Evolutionary conservation across 2,329 filamentous ascomycete species (phyloP), one percentile per base, ranked within the genome.

Genomic region (Coleophoma crateriformis): DNA sequence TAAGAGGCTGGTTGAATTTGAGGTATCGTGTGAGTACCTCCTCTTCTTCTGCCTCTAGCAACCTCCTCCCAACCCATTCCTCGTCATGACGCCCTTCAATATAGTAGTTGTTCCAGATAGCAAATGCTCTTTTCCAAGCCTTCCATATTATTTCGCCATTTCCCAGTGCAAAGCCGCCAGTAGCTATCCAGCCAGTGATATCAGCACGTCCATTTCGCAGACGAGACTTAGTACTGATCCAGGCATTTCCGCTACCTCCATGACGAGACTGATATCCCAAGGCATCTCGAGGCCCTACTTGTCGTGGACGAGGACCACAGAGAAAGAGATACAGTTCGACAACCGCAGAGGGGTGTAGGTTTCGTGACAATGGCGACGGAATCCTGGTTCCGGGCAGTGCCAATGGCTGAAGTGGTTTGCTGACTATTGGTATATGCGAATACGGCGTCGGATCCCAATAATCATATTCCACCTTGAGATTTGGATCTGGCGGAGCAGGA

Each of bases 41-140:
- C 20, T 40, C 27, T 10, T 48, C 50, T n/a, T 46, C 49, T n/a
- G 45, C 49, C 32, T 54, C 50, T 42, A 46, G 47, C 38, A 51
- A 49, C 34, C 51, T 45, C 12, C 42, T 34, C 27, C 48, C 47
- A 12, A 64, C 47, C 58, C 58, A 63, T 7, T 50, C 41, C 6
- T 48, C 40, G 35, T 58, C 52, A 10, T 54, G 53, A 2, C 62
- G 51, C 17, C 62, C 60, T 37, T 61, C 56, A 19, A 63, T 60
- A 20, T 58, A 62, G 42, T 59, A 40, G 44, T 60, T 58, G 39
- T 64, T 63, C 59, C 60, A 63, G 2, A 64, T n/a, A 55, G 63
- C 61, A 54, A 55, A 64, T 1, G 62, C 62, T 11, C 60, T 53
- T 41, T 62, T 64, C 62, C 61, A 64, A 20, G 48, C 54, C 33